phyloP scores from a whole-genome alignment of 306 rosid species.

The Vigna unguiculata region DNA sequence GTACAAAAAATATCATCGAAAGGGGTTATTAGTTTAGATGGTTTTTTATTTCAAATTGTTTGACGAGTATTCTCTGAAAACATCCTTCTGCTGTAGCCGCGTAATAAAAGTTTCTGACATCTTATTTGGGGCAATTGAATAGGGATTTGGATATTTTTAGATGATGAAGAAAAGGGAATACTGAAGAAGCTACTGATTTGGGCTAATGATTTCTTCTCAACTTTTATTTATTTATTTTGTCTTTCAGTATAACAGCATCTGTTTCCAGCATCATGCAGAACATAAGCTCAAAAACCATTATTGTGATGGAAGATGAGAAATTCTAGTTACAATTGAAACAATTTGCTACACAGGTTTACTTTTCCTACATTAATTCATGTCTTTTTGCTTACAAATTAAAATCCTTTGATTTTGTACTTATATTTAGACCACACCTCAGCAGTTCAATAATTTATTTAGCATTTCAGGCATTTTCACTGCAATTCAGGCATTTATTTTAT shows the following conservation, averaged over 20 bases:
- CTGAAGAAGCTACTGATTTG: neutral
- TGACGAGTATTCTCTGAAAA: too few species aligned
- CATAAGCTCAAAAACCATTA: conserved; percentile 71
- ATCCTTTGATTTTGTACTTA: conserved; percentile 55
- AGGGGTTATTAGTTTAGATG: too few species aligned
- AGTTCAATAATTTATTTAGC: conserved; percentile 61
- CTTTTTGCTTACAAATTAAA: conserved; percentile 58
- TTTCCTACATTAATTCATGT: conserved; percentile 49
- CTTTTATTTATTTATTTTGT: too few species aligned
- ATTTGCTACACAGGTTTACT: conserved; percentile 64
- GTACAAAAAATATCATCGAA: too few species aligned
- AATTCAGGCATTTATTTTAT: too few species aligned
- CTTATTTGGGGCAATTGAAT: conserved; percentile 8
- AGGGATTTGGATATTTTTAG: neutral
- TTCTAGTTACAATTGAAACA: conserved; percentile 68
- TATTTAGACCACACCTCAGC: conserved; percentile 58
- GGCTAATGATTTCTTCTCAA: too few species aligned
- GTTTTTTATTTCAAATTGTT: too few species aligned
- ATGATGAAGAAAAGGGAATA: neutral
- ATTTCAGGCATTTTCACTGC: too few species aligned
- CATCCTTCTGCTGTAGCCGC: neutral
- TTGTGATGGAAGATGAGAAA: conserved; percentile 79
- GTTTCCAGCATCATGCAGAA: conserved; percentile 82
- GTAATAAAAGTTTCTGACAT: neutral
- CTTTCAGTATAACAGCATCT: conserved; percentile 80